Percentiles rank a stretch among this genome's conserved stretches.
Evolutionary conservation across 192 early-diverging fungal genomes (phyloP).

Genomic region (Spizellomyces sp.): DNA sequence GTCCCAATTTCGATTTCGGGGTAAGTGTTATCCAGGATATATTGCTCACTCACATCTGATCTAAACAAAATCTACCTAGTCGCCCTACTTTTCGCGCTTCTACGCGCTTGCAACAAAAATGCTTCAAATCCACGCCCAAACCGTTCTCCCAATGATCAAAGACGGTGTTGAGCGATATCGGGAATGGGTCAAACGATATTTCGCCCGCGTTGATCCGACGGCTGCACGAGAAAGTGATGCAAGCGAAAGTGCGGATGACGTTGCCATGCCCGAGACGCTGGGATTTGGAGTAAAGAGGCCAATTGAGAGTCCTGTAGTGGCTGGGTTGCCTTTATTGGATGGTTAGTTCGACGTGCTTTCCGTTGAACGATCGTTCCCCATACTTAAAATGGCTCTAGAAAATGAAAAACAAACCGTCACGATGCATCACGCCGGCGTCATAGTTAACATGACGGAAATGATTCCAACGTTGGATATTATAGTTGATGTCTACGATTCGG

Average conservation of each 20-base stretch:
- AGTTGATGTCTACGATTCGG: conserved; percentile 19
- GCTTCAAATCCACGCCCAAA: conserved; percentile 38
- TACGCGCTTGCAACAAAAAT: conserved; percentile 39
- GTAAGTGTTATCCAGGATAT: conserved; percentile 19
- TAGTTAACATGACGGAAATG: conserved; percentile 49
- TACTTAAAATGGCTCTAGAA: neutral
- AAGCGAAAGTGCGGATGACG: conserved; percentile 18
- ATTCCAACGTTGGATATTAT: conserved; percentile 40
- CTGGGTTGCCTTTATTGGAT: conserved; percentile 34
- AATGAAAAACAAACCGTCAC: conserved; percentile 33
- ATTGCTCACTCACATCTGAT: neutral
- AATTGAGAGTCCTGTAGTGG: conserved; percentile 26
- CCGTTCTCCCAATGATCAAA: conserved; percentile 28
- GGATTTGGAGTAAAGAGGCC: conserved; percentile 16
- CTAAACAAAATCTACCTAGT: conserved; percentile 17
- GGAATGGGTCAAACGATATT: conserved; percentile 37
- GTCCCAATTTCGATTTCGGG: conserved; percentile 47
- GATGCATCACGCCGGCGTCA: conserved; percentile 51
- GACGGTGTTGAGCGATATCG: conserved; percentile 27
- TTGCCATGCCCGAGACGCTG: neutral
- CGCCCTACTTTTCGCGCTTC: conserved; percentile 44
- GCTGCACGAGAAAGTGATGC: conserved; percentile 2
- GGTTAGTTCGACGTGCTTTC: conserved; percentile 13
- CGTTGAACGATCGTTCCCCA: neutral
- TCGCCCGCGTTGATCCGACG: conserved; percentile 22